These are phyloP conservation scores for Trichoderma sp. DNA, from an alignment of 2,329 filamentous ascomycete genomes.

Conservation along the genomic window DNA sequence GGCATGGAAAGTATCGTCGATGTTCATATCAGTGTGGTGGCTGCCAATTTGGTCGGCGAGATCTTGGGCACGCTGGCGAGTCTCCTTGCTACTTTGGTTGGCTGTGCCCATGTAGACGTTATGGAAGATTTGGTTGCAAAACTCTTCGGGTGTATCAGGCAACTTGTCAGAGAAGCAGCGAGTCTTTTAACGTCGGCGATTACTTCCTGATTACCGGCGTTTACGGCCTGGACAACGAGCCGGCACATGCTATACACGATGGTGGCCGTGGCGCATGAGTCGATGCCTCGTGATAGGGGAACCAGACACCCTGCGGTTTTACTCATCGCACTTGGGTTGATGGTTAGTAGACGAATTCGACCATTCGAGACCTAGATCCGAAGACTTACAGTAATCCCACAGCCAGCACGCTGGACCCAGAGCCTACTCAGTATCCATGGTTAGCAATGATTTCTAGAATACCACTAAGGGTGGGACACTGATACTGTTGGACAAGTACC, in stretches of 20 bases:
- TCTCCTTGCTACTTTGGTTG: constrained; percentile 64
- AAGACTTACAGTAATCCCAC: constrained; percentile 55
- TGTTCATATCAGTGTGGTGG: constrained; percentile 71
- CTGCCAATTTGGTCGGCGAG: constrained; percentile 62
- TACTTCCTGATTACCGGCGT: constrained; percentile 31
- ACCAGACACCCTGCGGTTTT: constrained; percentile 53
- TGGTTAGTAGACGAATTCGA: neutral
- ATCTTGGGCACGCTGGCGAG: constrained; percentile 56
- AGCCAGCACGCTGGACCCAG: constrained; percentile 63
- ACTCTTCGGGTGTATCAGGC: constrained; percentile 41
- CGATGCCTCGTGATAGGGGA: constrained; percentile 54
- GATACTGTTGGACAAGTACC: neutral
- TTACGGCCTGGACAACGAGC: constrained; percentile 51
- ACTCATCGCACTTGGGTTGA: constrained; percentile 36
- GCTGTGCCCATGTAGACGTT: constrained; percentile 50
- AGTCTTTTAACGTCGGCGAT: constrained; percentile 28
- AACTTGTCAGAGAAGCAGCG: constrained; percentile 19
- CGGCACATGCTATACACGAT: constrained; percentile 50
- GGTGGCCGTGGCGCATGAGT: constrained; percentile 46
- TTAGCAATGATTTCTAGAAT: neutral
- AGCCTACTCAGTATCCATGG: constrained; percentile 30
- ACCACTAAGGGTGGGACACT: neutral
- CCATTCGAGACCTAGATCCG: neutral
- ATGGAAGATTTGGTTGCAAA: neutral
- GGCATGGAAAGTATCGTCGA: constrained; percentile 47